Percentiles rank a stretch among this genome's conserved stretches.
Conservation (phyloP, 2,329 filamentous ascomycete genomes). For the Cladosporium colombiae region DNA sequence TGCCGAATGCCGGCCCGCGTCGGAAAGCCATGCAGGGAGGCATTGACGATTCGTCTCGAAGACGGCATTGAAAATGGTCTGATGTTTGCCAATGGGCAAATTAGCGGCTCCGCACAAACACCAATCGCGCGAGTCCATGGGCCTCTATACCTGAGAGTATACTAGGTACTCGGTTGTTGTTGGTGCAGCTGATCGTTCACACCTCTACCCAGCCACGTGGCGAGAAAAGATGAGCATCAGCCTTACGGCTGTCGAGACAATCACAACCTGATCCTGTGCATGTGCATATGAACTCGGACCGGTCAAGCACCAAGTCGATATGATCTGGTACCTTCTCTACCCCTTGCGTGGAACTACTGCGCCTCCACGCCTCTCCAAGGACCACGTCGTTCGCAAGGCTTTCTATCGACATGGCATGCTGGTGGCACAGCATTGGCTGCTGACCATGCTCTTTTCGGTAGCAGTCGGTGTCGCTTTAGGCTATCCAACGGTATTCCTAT, state of each 20-base stretch:
- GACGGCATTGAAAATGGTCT: slow-evolving; percentile 4
- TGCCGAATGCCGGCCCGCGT: not conserved
- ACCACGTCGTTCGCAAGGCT: slow-evolving; percentile 64
- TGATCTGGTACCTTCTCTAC: slow-evolving; percentile 60
- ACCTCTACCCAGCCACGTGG: not conserved
- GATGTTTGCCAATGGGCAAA: not conserved
- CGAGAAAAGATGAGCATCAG: not conserved
- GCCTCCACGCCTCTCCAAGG: slow-evolving; percentile 64
- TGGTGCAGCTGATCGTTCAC: not conserved
- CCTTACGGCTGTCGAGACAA: not conserved
- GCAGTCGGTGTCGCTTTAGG: slow-evolving; percentile 68
- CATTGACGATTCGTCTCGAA: not conserved
- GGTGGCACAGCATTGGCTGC: slow-evolving; percentile 71
- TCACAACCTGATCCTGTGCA: not conserved
- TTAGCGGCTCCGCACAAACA: not conserved
- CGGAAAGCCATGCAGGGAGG: not conserved
- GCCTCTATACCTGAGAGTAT: not conserved
- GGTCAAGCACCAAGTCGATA: slow-evolving; percentile 20
- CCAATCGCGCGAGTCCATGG: not conserved
- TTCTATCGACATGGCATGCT: slow-evolving; percentile 71
- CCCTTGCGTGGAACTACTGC: slow-evolving; percentile 76
- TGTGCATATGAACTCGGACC: not conserved
- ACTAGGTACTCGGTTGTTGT: not conserved
- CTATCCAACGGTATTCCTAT: slow-evolving; percentile 75
- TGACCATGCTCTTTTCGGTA: slow-evolving; percentile 73